phyloP scores from a whole-genome alignment of 2,329 filamentous ascomycete genomes.

The Penicillium sclerotiorum region DNA sequence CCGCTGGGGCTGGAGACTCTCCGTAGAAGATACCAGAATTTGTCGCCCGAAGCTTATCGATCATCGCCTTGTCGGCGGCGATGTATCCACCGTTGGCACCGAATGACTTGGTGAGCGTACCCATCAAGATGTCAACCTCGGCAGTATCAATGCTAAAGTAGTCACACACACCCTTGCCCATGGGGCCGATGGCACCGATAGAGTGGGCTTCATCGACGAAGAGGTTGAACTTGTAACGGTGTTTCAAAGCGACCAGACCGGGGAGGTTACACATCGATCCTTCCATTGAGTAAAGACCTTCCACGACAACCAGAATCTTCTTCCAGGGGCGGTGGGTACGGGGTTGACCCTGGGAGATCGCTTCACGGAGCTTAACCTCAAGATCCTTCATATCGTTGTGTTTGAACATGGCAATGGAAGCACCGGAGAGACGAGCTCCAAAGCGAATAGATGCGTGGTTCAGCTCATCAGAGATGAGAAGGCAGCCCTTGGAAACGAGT shows the following conservation, averaged over 20 bases:
- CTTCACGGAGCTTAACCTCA: conserved; percentile 83
- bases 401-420: conserved; percentile 94
- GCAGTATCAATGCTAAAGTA: conserved; percentile 90
- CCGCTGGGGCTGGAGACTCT: conserved; percentile 83
- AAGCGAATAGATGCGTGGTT: conserved; percentile 98
- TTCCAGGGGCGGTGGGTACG: conserved; percentile 99
- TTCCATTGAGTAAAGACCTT: conserved; percentile 99
- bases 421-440: conserved; percentile 88
- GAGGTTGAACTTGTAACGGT: conserved; percentile 94
- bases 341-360: conserved; percentile 94
- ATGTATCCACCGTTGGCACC: conserved; percentile 97
- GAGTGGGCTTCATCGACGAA: conserved; percentile 98
- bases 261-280: conserved; percentile 99
- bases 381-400: conserved; percentile 94
- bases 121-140: conserved; percentile 95
- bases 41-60: conserved; percentile 83
- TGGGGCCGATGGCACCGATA: conserved; percentile 85
- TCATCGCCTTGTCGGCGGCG: conserved; percentile 83
- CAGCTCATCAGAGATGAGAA: conserved; percentile 94
- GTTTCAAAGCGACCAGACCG: conserved; percentile 81
- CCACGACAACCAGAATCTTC: conserved; percentile 95
- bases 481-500: conserved; percentile 85
- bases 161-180: conserved; percentile 90
- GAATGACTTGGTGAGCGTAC: conserved; percentile 96
- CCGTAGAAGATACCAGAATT: conserved; percentile 87